phyloP scores from a whole-genome alignment of 176 grass and related monocot genomes.

The Ensete ventricosum region DNA sequence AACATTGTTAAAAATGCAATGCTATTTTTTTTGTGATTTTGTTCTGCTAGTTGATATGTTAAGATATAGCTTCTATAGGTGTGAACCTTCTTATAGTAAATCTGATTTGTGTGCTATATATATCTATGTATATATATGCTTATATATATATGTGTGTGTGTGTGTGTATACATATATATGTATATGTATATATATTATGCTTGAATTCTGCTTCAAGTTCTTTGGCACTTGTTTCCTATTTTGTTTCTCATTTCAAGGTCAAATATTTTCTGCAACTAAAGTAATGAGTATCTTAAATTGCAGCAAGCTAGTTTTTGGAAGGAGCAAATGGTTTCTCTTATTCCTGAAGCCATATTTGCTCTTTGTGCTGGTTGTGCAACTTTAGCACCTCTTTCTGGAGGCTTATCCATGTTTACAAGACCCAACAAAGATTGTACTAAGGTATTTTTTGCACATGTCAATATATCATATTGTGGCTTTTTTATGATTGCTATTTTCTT shows the following conservation, averaged over 20 bases:
- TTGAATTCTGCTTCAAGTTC: too few species aligned
- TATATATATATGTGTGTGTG: too few species aligned
- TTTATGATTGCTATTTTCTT: constrained; percentile 21
- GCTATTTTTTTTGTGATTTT: too few species aligned
- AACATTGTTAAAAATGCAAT: too few species aligned
- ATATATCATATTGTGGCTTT: not conserved
- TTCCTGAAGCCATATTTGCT: constrained; percentile 74
- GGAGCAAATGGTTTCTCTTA: constrained; percentile 54
- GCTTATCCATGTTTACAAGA: constrained; percentile 26
- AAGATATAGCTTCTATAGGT: too few species aligned
- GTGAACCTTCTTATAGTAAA: too few species aligned
- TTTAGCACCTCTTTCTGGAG: constrained; percentile 40
- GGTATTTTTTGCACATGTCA: constrained; percentile 26
- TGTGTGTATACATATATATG: too few species aligned
- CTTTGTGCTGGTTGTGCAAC: constrained; percentile 62
- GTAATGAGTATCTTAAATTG: constrained; percentile 23
- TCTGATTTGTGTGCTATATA: too few species aligned
- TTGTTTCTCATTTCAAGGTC: not conserved
- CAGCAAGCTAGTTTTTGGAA: constrained; percentile 66
- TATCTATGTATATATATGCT: too few species aligned
- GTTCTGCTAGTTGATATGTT: too few species aligned
- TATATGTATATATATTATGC: too few species aligned
- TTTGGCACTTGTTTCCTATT: not conserved
- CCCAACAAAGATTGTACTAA: constrained; percentile 29
- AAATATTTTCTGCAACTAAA: not conserved